phyloP scores from a whole-genome alignment of 2,329 filamentous ascomycete species.

The Phyllosticta citrichinensis region DNA sequence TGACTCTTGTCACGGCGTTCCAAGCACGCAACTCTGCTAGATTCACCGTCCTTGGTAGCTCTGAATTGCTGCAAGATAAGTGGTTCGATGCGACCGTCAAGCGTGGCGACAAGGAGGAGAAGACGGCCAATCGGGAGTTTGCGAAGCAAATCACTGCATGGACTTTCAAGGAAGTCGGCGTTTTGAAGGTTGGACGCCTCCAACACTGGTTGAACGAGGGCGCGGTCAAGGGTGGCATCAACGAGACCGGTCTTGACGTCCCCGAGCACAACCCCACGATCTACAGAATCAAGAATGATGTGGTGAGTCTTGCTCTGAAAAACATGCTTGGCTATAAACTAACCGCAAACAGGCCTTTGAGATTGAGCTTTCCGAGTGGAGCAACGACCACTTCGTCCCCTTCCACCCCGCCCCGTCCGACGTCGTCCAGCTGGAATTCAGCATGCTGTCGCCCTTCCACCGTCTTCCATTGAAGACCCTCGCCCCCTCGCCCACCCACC shows the following conservation, averaged over 20 bases:
- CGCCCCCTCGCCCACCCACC: slow-evolving; percentile 38
- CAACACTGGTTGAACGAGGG: slow-evolving; percentile 60
- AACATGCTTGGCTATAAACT: slow-evolving; percentile 13
- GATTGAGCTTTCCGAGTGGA: slow-evolving; percentile 83
- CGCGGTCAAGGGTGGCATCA: slow-evolving; percentile 24
- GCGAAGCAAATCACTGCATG: slow-evolving; percentile 79
- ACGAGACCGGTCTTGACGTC: slow-evolving; percentile 26
- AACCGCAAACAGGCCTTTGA: slow-evolving; percentile 56
- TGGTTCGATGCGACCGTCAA: slow-evolving; percentile 80
- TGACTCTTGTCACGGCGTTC: slow-evolving; percentile 73
- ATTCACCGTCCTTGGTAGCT: slow-evolving; percentile 73
- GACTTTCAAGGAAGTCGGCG: slow-evolving; percentile 90
- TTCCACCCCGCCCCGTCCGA: slow-evolving; percentile 63
- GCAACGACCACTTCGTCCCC: slow-evolving; percentile 61
- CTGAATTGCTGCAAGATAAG: slow-evolving; percentile 75
- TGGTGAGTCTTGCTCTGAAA: slow-evolving; percentile 56
- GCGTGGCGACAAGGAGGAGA: slow-evolving; percentile 45
- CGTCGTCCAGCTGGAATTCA: slow-evolving; percentile 86
- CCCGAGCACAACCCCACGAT: slow-evolving; percentile 64
- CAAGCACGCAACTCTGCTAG: slow-evolving; percentile 92
- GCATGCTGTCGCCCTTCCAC: slow-evolving; percentile 97
- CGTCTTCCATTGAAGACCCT: slow-evolving; percentile 60
- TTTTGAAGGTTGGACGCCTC: slow-evolving; percentile 73
- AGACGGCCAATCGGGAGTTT: slow-evolving; percentile 75
- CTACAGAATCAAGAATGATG: slow-evolving; percentile 93